These are phyloP conservation scores for Amanita pallidorosea DNA, from an alignment of 768 basidiomycete genomes.

Conservation along the genomic window DNA sequence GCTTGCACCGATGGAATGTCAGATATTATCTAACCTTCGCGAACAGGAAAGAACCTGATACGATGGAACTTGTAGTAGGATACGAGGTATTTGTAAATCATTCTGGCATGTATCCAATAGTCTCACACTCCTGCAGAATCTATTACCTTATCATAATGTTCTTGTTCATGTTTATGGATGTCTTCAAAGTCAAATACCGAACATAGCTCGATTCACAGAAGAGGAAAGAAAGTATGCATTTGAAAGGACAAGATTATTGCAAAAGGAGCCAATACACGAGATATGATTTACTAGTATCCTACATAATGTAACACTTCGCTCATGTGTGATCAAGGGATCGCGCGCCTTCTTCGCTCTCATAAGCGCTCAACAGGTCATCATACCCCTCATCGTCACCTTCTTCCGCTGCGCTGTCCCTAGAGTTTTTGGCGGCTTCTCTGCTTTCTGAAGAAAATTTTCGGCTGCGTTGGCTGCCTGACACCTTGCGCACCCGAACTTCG, in stretches of 20 bases:
- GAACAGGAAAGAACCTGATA: constrained; percentile 17
- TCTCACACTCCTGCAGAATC: constrained; percentile 31
- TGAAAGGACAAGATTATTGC: neutral
- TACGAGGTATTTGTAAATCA: constrained; percentile 41
- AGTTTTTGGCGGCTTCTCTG: constrained; percentile 23
- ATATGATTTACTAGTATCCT: neutral
- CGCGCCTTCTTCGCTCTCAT: constrained; percentile 64
- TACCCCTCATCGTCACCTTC: constrained; percentile 75
- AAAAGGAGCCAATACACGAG: neutral
- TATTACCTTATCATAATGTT: constrained; percentile 52
- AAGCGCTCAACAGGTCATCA: constrained; percentile 69
- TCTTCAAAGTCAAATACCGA: constrained; percentile 27
- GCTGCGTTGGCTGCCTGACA: constrained; percentile 26
- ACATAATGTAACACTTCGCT: neutral
- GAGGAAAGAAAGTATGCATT: neutral
- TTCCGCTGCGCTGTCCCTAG: constrained; percentile 55
- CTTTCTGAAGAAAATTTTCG: constrained; percentile 41
- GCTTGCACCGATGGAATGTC: constrained; percentile 59
- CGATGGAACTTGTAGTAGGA: constrained; percentile 36
- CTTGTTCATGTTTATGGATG: constrained; percentile 48
- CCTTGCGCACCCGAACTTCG: constrained; percentile 31
- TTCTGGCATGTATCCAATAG: neutral
- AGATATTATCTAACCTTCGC: constrained; percentile 54
- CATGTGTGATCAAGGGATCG: neutral
- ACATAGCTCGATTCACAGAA: neutral